phyloP scores from a whole-genome alignment of 257 asterid species.

The Ligustrum vulgare region DNA sequence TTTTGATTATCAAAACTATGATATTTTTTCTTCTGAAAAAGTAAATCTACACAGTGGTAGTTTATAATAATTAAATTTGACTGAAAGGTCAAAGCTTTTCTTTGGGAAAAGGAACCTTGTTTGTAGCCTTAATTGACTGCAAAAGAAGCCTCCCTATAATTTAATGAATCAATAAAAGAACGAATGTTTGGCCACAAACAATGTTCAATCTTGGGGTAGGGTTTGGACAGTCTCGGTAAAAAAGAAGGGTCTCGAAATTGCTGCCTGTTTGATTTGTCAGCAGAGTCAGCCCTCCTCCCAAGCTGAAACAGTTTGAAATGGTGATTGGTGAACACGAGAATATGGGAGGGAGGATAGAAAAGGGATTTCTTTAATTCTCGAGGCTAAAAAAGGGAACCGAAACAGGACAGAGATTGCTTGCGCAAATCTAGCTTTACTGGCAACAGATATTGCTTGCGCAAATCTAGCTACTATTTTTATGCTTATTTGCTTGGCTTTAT shows the following conservation, averaged over 20 bases:
- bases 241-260: slow-evolving; percentile 31
- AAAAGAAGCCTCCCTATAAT: slow-evolving; percentile 20
- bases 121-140: slow-evolving; percentile 16
- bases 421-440: no score
- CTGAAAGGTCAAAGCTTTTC: slow-evolving; percentile 26
- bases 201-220: slow-evolving; percentile 19
- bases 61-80: not conserved
- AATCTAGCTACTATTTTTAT: no score
- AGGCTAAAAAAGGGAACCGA: slow-evolving; percentile 19
- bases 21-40: no score
- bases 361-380: slow-evolving; percentile 14
- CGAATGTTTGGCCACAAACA: slow-evolving; percentile 29
- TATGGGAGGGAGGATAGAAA: slow-evolving; percentile 18
- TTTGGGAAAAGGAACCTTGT: no score
- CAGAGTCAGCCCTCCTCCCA: slow-evolving; percentile 18
- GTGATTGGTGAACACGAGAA: not conserved
- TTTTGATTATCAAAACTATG: no score
- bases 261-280: slow-evolving; percentile 46
- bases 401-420: slow-evolving; percentile 33
- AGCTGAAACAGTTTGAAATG: slow-evolving; percentile 20
- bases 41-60: no score
- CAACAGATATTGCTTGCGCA: slow-evolving; percentile 39
- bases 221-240: slow-evolving; percentile 41
- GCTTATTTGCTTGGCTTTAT: slow-evolving; percentile 33
- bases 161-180: slow-evolving; percentile 18